Conservation (phyloP, 2,329 filamentous ascomycete genomes). For the Aaosphaeria arxii region DNA sequence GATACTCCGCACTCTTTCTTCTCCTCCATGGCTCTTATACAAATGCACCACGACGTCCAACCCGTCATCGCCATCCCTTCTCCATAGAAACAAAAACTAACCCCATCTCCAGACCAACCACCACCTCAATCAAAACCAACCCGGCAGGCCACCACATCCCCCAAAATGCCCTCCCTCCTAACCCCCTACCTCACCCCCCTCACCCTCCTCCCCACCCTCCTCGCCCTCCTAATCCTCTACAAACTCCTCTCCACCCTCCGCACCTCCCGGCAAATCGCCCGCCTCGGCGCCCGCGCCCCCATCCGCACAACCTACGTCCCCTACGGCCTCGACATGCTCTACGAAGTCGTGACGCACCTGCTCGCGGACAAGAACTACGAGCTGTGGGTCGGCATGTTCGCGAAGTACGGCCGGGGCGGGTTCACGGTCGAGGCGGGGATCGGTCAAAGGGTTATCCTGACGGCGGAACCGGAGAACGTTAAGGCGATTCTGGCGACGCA, state of each 20-base stretch:
- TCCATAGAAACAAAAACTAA: background rate
- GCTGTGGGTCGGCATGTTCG: constrained; percentile 58
- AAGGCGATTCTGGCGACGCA: constrained; percentile 87
- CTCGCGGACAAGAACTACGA: constrained; percentile 57
- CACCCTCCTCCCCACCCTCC: constrained; percentile 18
- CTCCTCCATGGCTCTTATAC: background rate
- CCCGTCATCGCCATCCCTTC: background rate
- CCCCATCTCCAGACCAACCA: background rate
- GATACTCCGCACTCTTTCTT: background rate
- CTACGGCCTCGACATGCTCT: constrained; percentile 63
- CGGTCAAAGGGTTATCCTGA: constrained; percentile 66
- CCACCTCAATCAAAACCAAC: background rate
- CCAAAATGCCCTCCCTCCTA: constrained; percentile 18
- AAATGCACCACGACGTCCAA: background rate
- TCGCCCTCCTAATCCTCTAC: constrained; percentile 18
- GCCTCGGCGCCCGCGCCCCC: constrained; percentile 47
- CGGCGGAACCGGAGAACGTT: constrained; percentile 82
- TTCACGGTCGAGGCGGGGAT: constrained; percentile 62
- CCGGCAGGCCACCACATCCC: background rate
- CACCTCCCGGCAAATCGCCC: constrained; percentile 36
- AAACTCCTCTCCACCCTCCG: constrained; percentile 15
- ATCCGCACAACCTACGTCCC: constrained; percentile 37
- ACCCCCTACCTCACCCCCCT: constrained; percentile 13
- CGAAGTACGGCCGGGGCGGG: constrained; percentile 33
- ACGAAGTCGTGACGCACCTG: constrained; percentile 53